Base-by-base conservation (phyloP, 208 protist genomes). In the Trypanosoma conorhini region DNA sequence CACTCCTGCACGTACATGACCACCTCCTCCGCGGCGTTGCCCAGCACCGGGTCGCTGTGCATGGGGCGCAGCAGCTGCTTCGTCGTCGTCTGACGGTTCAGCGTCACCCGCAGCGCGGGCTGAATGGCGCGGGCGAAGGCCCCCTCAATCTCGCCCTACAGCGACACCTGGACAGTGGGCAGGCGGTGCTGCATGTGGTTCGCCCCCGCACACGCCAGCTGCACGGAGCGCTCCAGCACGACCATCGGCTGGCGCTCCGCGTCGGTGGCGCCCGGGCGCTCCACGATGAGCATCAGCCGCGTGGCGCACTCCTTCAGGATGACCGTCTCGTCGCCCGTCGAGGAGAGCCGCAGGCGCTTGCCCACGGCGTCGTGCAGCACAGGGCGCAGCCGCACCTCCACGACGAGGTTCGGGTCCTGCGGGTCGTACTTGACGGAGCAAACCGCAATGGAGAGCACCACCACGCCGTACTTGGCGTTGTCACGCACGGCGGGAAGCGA, bases 1-100 rank as follows among this genome's bases (percentile, higher is more conserved):
- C 91, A 81, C 51, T 84, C 44, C 66, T 96, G 91, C 15, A 79
- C 70, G 76, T 94, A 96, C 63, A 94, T 66, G 59, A 87, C 63
- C 35, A 91, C 85, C 10, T 82, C 76, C 74, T 95, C 85, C 62
- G 80, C 74, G 13, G 81, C 81, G 72, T 85, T 83, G 66, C 74
- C 82, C 60, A 76, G 52, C 60, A 88, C 46, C 13, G 86, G 76
- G 70, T 86, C 81, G 70, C 71, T 87, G 38, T 62, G 76, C 31
- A 89, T 51, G 0, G 89, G 73, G 24, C 74, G 75, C 35, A 89
- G 55, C n/a, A 92, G 63, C 61, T 80, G 62, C n/a, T 71, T 86
- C 48, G 73, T 87, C 58, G 75, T 89, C 28, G 67, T 79, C 5
- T 59, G 31, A n/a, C 19, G 24, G 48, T 70, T 70, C 48, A 95